Evolutionary conservation across 164 flowering plant species (phyloP).

Genomic region (Piper longum): DNA sequence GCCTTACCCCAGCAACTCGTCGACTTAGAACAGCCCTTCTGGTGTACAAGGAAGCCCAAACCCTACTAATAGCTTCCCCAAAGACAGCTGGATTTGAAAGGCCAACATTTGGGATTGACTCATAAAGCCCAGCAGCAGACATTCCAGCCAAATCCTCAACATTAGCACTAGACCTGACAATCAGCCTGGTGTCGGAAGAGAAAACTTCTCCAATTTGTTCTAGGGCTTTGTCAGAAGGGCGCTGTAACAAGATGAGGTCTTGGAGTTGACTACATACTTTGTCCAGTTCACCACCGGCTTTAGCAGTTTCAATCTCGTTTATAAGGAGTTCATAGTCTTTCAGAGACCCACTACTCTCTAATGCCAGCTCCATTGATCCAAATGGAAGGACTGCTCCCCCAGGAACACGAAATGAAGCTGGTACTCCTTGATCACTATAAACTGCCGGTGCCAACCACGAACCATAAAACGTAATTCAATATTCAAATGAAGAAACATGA

Average conservation of each 20-base stretch:
- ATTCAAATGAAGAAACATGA: no score
- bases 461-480: not conserved
- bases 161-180: constrained; percentile 93
- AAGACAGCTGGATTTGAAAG: constrained; percentile 48
- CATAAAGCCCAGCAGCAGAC: constrained; percentile 97
- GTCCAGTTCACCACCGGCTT: constrained; percentile 55
- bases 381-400: constrained; percentile 71
- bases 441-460: constrained; percentile 22
- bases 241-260: constrained; percentile 38
- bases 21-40: constrained; percentile 86
- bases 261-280: constrained; percentile 45
- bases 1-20: constrained; percentile 70
- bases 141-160: constrained; percentile 96
- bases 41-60: constrained; percentile 93
- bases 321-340: constrained; percentile 34
- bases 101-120: constrained; percentile 87
- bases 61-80: constrained; percentile 46
- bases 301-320: constrained; percentile 57
- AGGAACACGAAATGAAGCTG: constrained; percentile 71
- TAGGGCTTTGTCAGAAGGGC: constrained; percentile 31
- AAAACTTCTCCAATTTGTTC: constrained; percentile 32
- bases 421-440: constrained; percentile 61
- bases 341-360: constrained; percentile 32
- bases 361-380: constrained; percentile 68
- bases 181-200: constrained; percentile 32